Evolutionary conservation across 1,284 basidiomycete genomes (phyloP), one percentile per base, ranked within the genome.

Genomic region (Gastroboletus turbinatus): DNA sequence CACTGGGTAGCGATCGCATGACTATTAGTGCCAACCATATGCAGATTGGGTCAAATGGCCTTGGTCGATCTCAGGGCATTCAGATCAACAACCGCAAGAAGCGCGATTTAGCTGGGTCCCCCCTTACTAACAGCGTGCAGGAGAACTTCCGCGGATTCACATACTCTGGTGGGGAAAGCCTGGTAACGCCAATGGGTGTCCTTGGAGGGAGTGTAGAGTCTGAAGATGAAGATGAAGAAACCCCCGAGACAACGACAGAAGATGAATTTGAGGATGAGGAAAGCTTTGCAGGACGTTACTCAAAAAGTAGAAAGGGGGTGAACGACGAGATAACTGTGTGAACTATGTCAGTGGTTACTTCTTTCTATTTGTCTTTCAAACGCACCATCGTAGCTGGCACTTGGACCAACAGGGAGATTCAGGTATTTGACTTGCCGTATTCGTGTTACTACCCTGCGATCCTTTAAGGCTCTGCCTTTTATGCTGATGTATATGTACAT

Each of bases 131-230:
- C 69, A 92, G 89, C 65, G 90, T 97, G 48, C 94, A 97, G 77
- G 94, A 95, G 78, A 94, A 96, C 74, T 97, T 97, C 74, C 82
- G 88, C 53, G 92, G 92, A 42, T 96, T 94, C 78, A 95, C 93
- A 5, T 96, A 92, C 70, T 88, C 87, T 33, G 92, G 92, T 56
- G 90, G 92, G 62, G 87, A 92, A 73, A 87, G 89, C 59, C 69
- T 85, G 23, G 70, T 77, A n/a, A 75, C 75, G 40, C 75, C 75
- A 10, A 71, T 69, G 53, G 67, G 62, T 57, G 60, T 71, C 52
- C 70, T 75, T 58, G 75, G 76, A 76, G 54, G 53, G 52, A 59
- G 66, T 66, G 55, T 74, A 27, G 75, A 76, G 14, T 75, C 78
- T 4, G 78, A 76, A 0, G 78, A 77, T 3, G 82, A 77, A 46